Conservation (phyloP, 1,284 basidiomycete species). For the Ceratobasidium sp. region DNA sequence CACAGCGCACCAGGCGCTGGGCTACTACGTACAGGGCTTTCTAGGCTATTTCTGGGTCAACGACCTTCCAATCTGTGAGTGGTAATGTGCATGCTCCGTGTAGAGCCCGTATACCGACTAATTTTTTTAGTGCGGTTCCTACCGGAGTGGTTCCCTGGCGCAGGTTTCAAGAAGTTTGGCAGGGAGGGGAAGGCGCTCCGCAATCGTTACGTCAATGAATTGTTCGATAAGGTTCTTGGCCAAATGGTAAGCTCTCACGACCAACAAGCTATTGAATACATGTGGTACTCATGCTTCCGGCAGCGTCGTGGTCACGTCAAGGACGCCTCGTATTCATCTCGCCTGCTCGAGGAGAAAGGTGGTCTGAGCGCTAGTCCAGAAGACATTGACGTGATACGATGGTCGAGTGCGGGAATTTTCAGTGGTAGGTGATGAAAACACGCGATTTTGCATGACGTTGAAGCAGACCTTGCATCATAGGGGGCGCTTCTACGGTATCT, state of each 20-base stretch:
- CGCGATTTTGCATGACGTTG: neutral
- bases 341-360: conserved; percentile 28
- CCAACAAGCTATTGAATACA: neutral
- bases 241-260: conserved; percentile 9
- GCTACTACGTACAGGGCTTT: conserved; percentile 6
- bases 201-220: neutral
- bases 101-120: neutral
- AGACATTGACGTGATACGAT: conserved; percentile 25
- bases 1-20: neutral
- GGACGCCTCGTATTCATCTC: conserved; percentile 18
- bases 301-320: neutral
- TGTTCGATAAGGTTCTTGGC: conserved; percentile 7
- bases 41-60: conserved; percentile 24
- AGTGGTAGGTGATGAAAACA: neutral
- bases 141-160: conserved; percentile 34
- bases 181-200: neutral
- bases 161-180: neutral
- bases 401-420: conserved; percentile 26
- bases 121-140: conserved; percentile 25
- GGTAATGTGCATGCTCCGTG: neutral
- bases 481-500: neutral
- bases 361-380: neutral
- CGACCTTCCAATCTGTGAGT: conserved; percentile 30
- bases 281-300: neutral
- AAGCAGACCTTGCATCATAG: neutral